phyloP scores from a whole-genome alignment of 768 basidiomycete species.

The Suillus occidentalis region DNA sequence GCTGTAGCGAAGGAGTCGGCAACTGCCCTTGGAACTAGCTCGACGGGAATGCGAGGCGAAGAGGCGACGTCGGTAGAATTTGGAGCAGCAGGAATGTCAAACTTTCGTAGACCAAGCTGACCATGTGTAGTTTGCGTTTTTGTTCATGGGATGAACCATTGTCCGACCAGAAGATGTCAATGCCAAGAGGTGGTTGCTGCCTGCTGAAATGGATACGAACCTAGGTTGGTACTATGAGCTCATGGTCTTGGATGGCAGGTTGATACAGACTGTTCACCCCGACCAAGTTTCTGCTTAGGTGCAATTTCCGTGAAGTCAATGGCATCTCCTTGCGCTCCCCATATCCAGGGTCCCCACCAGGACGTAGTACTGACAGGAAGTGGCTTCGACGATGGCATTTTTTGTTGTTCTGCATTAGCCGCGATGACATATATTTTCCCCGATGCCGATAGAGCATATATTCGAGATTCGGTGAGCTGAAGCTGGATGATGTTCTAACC shows the following conservation, averaged over 20 bases:
- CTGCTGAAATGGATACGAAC: constrained; percentile 72
- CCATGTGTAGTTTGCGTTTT: constrained; percentile 76
- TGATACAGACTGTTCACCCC: constrained; percentile 63
- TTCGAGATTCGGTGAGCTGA: constrained; percentile 54
- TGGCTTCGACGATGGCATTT: constrained; percentile 35
- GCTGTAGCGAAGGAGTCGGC: constrained; percentile 50
- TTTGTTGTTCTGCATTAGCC: constrained; percentile 49
- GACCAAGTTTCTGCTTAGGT: constrained; percentile 51
- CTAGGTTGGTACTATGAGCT: constrained; percentile 39
- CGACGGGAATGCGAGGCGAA: constrained; percentile 42
- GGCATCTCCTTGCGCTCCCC: constrained; percentile 46
- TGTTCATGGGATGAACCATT: constrained; percentile 74
- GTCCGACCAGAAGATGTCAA: constrained; percentile 72
- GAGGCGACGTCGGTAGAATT: constrained; percentile 17
- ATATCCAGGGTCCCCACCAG: constrained; percentile 67
- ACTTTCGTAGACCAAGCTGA: constrained; percentile 78
- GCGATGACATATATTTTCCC: constrained; percentile 76
- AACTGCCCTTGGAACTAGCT: constrained; percentile 57
- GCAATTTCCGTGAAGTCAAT: constrained; percentile 63
- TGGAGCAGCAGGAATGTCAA: constrained; percentile 44
- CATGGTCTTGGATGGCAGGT: neutral
- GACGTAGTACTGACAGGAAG: constrained; percentile 45
- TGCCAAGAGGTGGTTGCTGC: constrained; percentile 70
- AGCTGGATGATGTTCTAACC: constrained; percentile 67
- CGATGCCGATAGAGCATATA: constrained; percentile 78